Base-by-base conservation (phyloP, 345 rosid species). In the Arabis hirsuta region DNA sequence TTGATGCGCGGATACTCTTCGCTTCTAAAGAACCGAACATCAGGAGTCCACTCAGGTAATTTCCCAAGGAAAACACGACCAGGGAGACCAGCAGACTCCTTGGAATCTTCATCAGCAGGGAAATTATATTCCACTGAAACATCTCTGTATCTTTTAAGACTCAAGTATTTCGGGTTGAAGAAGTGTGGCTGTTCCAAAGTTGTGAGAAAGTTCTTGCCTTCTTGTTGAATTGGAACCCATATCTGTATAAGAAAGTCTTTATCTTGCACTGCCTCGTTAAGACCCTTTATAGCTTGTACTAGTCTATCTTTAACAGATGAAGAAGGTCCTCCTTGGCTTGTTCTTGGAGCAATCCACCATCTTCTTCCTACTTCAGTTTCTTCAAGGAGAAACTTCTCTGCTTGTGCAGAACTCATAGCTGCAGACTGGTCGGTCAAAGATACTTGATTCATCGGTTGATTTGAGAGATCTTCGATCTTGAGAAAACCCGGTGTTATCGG, bases 21-120 rank as follows among this genome's bases (percentile, higher is more conserved):
- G 12, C 78, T 79, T 67, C 78, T 72, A 41, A 94, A 94, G 79
- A 81, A 90, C 34, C 94, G 86, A 43, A 91, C 98, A 85, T 94
- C 98, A 43, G 97, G 98, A 36, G 98, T 94, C 89, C 95, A 94
- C 77, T 94, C 98, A 0, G 98, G 97, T 79, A 91, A 51, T 76
- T 83, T 85, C 81, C 82, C 82, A 52, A 88, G 76, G 80, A 76
- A 94, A n/a, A 91, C 97, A 43, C 97, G 91, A 77, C 96, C 95
- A 3, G 95, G 98, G 72, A 94, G 81, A 64, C 96, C 98, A n/a
- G 80, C 78, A 5, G 81, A 82, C 53, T 84, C 92, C 38, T 84
- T 82, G 6, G 96, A 84, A 55, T 81, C 91, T 65, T 82, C 87
- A 44, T 94, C 96, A 7, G 87, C 95, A 1, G 82, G 77, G 65